Percentiles rank a stretch among this genome's conserved stretches.
Conservation (phyloP, 495 filamentous ascomycete genomes). For the Choiromyces venosus region DNA sequence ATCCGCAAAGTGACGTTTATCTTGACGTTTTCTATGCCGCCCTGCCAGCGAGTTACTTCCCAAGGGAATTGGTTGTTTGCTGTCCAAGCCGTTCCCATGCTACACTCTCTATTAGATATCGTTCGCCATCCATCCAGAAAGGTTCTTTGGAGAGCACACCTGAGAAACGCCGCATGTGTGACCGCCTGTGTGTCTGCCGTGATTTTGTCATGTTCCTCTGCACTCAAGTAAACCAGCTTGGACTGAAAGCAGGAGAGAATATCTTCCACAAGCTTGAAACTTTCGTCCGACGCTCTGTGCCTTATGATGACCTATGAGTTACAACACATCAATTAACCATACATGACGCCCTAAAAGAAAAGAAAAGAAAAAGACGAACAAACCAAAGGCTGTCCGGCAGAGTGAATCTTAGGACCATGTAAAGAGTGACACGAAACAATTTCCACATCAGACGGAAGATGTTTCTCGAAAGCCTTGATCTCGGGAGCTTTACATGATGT, state of each 20-base stretch:
- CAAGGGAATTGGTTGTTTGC: conserved; percentile 91
- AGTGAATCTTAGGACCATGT: conserved; percentile 86
- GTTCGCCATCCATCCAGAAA: neutral
- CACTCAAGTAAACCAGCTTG: conserved; percentile 77
- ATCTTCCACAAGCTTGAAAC: conserved; percentile 67
- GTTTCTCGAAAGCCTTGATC: conserved; percentile 82
- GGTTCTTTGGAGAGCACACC: conserved; percentile 14
- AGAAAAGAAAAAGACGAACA: conserved; percentile 14
- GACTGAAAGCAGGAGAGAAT: conserved; percentile 77
- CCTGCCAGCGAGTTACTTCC: conserved; percentile 87
- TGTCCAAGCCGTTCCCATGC: conserved; percentile 95
- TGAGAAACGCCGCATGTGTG: conserved; percentile 89
- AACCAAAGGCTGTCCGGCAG: conserved; percentile 80
- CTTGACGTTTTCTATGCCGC: conserved; percentile 98
- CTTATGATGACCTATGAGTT: conserved; percentile 68
- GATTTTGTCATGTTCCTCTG: conserved; percentile 85
- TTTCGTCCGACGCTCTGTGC: conserved; percentile 75
- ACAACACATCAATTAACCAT: neutral
- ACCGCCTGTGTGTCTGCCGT: conserved; percentile 98
- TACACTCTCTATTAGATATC: conserved; percentile 34
- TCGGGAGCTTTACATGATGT: conserved; percentile 98
- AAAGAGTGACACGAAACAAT: conserved; percentile 96
- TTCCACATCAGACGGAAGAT: conserved; percentile 82
- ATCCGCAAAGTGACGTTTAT: conserved; percentile 96
- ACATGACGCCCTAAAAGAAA: conserved; percentile 6